Percentiles rank a stretch among this genome's conserved stretches.
phyloP scores from a whole-genome alignment of 352 stramenopile species.

The Phytophthora podocarpi region DNA sequence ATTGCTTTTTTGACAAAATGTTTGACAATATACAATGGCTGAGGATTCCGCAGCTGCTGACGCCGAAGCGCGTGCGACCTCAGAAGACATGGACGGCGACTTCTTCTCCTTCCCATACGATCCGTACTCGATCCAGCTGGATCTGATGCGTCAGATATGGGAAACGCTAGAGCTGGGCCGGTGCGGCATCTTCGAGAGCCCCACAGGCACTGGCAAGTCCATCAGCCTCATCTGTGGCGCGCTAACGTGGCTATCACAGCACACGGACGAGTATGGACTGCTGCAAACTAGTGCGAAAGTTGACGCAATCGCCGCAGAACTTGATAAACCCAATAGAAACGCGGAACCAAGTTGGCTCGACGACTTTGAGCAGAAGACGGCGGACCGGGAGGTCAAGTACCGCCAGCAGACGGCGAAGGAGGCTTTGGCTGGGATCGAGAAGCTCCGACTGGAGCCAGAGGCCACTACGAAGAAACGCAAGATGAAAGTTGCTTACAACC shows the following conservation, averaged over 20 bases:
- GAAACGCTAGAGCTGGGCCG: constrained; percentile 80
- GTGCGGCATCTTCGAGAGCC: constrained; percentile 93
- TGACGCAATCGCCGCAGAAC: not conserved
- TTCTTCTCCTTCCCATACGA: constrained; percentile 92
- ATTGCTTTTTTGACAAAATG: too few species aligned
- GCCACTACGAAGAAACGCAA: constrained; percentile 71
- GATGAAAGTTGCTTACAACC: constrained; percentile 61
- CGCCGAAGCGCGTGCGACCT: not conserved
- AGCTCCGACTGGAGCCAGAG: constrained; percentile 55
- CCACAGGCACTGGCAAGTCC: constrained; percentile 92
- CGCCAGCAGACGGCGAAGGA: constrained; percentile 50
- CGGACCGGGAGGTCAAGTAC: constrained; percentile 45
- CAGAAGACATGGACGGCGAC: constrained; percentile 39
- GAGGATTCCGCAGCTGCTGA: not conserved
- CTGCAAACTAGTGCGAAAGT: constrained; percentile 21
- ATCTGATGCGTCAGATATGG: constrained; percentile 90
- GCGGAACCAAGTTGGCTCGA: constrained; percentile 65
- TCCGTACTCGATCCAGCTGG: constrained; percentile 90
- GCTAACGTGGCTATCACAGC: constrained; percentile 80
- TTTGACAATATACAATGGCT: too few species aligned
- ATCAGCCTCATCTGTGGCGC: constrained; percentile 92
- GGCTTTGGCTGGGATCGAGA: constrained; percentile 62
- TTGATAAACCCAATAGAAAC: constrained; percentile 11
- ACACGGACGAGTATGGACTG: constrained; percentile 81
- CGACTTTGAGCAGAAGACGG: constrained; percentile 58